Evolutionary conservation across 257 asterid species (phyloP), one percentile per base, ranked within the genome.

Genomic region (Solanum chmielewskii): DNA sequence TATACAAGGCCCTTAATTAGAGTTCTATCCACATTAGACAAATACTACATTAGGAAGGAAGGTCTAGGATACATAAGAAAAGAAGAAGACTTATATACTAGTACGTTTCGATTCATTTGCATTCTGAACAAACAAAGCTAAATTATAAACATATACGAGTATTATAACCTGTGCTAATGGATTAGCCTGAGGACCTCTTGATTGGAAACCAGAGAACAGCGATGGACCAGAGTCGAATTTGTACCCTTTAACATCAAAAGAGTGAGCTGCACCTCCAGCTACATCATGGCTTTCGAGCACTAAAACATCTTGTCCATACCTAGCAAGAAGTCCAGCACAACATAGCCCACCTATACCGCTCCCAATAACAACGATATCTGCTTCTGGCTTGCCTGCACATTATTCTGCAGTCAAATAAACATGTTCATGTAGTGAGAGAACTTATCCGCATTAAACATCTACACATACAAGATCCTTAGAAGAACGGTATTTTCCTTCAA

Each of bases 201-300:
- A 95, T 76, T 93, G 98, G 68, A 95, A 95, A 27, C 99, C 99
- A 59, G 98, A 97, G 92, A 94, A 97, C 86, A 97, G 83, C 89
- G 99, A 97, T 6, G 99, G 99, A 31, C 99, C 99, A 6, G 98
- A 97, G 87, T 97, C 98, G 21, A 97, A 97, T 88, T 94, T 94
- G 89, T 91, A 97, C 73, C 90, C 95, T 88, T 94, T 95, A 33
- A 95, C 90, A 86, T 95, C 94, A 75, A 97, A 95, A 42, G 98
- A 92, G 91, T 97, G 99, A 83, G 99, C 98, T 83, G 98, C 98
- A 62, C 98, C 99, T 11, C 99, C 99, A 4, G 99, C 98, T 59
- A 71, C 80, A 91, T 97, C 98, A 85, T 95, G 98, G 92, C 99
- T 97, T 90, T 97, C 99, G 73, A 97, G 89, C 2, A 97, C 97